A percentile compares a stretch with the other conserved stretches of the same genome.
Conservation (phyloP, 306 rosid species). For the Vigna mungo region DNA sequence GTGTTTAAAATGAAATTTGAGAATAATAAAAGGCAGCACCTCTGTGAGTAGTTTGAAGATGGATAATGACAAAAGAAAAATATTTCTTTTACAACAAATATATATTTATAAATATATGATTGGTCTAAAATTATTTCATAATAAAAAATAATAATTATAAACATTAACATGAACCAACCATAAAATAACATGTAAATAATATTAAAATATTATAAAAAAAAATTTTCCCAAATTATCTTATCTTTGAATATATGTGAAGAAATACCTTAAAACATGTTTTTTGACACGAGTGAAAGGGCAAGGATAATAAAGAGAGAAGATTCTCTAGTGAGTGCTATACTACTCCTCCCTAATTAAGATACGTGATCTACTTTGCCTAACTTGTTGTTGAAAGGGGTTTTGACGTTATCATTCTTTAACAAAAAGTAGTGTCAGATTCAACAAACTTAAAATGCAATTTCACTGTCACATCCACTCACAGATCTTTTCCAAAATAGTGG, state of each 20-base stretch:
- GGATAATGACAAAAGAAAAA: too few relatives aligned
- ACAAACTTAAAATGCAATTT: conserved; percentile 26
- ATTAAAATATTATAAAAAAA: too few relatives aligned
- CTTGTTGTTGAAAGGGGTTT: conserved; percentile 22
- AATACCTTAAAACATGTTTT: neutral
- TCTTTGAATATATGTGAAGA: neutral
- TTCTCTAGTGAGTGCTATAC: conserved; percentile 6
- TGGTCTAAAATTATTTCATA: too few relatives aligned
- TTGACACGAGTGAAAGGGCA: conserved; percentile 31
- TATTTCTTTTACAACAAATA: too few relatives aligned
- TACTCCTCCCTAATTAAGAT: conserved; percentile 1
- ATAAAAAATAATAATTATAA: too few relatives aligned
- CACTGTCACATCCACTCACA: neutral
- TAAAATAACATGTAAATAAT: too few relatives aligned
- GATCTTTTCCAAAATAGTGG: neutral
- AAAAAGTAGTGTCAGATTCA: neutral
- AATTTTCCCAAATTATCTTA: too few relatives aligned
- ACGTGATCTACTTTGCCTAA: conserved; percentile 38
- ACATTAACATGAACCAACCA: too few relatives aligned
- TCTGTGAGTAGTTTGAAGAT: neutral
- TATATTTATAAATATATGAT: too few relatives aligned
- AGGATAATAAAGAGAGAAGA: conserved; percentile 18
- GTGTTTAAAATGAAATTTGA: neutral
- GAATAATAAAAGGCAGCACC: neutral
- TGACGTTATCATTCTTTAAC: conserved; percentile 4